These are phyloP conservation scores for Pseudocercospora crystallina DNA, from an alignment of 2,329 filamentous ascomycete genomes.

Conservation along the genomic window DNA sequence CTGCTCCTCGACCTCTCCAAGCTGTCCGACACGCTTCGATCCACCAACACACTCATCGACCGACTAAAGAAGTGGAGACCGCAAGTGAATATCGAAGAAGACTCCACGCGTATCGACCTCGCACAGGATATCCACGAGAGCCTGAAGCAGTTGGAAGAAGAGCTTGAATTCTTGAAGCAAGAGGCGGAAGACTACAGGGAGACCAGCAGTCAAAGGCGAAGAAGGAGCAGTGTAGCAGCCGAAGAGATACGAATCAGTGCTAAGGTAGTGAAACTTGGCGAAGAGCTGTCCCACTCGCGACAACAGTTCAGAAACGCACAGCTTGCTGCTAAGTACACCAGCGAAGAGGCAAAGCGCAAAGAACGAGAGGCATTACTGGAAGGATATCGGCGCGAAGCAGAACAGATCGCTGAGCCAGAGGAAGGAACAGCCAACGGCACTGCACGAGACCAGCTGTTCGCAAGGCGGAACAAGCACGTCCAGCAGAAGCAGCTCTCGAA, in stretches of 20 bases:
- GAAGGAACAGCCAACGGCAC: constrained; percentile 26
- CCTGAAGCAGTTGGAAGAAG: constrained; percentile 76
- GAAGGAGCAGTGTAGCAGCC: constrained; percentile 27
- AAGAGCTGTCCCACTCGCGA: constrained; percentile 68
- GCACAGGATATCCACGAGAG: constrained; percentile 76
- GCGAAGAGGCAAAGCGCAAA: constrained; percentile 69
- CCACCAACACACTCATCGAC: constrained; percentile 55
- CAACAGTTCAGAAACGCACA: constrained; percentile 78
- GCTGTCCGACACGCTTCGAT: constrained; percentile 55
- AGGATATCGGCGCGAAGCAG: constrained; percentile 23
- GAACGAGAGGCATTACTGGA: constrained; percentile 60
- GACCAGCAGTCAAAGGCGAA: constrained; percentile 33
- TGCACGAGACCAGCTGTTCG: constrained; percentile 39
- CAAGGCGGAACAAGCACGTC: constrained; percentile 31
- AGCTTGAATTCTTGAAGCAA: constrained; percentile 75
- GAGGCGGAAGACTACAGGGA: constrained; percentile 69
- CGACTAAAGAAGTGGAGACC: constrained; percentile 60
- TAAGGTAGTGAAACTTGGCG: constrained; percentile 63
- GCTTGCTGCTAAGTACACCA: constrained; percentile 71
- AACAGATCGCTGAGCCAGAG: constrained; percentile 41
- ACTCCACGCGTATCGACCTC: constrained; percentile 67
- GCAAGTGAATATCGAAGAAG: constrained; percentile 59
- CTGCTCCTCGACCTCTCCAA: constrained; percentile 27
- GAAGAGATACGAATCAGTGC: constrained; percentile 62
- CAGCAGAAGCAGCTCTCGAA: constrained; percentile 59